These are phyloP conservation scores for Monosporozyma servazzii DNA, from an alignment of 805 yeast genomes.

Conservation along the genomic window DNA sequence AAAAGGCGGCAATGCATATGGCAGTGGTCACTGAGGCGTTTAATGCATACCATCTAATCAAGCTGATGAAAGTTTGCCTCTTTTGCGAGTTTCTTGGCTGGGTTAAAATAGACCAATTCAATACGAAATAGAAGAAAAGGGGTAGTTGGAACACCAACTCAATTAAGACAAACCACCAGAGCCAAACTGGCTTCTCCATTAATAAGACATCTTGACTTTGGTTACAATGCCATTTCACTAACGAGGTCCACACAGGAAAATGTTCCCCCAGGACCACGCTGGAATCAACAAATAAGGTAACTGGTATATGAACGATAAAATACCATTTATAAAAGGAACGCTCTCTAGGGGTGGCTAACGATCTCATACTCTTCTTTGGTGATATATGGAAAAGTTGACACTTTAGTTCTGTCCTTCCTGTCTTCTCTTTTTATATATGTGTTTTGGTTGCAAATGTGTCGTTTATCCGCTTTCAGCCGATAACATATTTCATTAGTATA, in stretches of 20 bases:
- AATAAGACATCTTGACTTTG: conserved; percentile 67
- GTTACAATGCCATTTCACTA: conserved; percentile 51
- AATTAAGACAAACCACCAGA: conserved; percentile 55
- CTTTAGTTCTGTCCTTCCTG: neutral
- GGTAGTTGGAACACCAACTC: conserved; percentile 79
- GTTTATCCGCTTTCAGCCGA: neutral
- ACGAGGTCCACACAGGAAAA: conserved; percentile 30
- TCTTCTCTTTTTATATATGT: neutral
- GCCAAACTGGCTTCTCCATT: conserved; percentile 57
- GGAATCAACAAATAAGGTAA: conserved; percentile 69
- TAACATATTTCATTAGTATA: neutral
- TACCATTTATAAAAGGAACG: conserved; percentile 39
- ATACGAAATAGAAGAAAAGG: conserved; percentile 42
- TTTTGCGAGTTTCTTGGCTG: neutral
- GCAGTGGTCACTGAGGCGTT: conserved; percentile 77
- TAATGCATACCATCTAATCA: conserved; percentile 58
- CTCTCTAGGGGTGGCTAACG: neutral
- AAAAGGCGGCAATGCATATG: conserved; percentile 54
- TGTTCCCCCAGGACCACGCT: conserved; percentile 52
- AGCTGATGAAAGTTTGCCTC: neutral
- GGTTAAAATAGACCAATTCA: conserved; percentile 32
- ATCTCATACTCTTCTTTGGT: neutral
- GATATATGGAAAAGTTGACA: neutral
- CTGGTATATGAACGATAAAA: conserved; percentile 60
- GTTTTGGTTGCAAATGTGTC: neutral